A percentile compares a stretch with the other conserved stretches of the same genome.
Evolutionary conservation across 371 early-diverging fungal genomes (phyloP).

Genomic region (Syncephalastrum sp.): DNA sequence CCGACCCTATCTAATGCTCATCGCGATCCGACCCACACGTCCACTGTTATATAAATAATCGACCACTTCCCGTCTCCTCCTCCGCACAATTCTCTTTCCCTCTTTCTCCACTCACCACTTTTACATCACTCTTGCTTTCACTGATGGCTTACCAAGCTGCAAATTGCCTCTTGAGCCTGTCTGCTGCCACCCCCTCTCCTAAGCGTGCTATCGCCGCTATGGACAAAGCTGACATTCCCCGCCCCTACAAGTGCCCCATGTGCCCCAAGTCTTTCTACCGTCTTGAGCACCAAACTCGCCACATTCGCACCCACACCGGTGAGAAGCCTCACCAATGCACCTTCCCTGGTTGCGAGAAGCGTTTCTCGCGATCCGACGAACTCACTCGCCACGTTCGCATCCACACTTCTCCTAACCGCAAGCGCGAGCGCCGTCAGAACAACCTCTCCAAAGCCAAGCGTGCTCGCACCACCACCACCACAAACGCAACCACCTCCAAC

Average conservation of each 20-base stretch:
- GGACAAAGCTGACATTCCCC: constrained; percentile 46
- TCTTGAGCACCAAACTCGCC: constrained; percentile 72
- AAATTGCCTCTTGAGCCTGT: constrained; percentile 36
- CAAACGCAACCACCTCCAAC: constrained; percentile 19
- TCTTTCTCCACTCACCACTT: constrained; percentile 8
- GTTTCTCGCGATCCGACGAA: constrained; percentile 76
- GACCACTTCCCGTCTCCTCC: not conserved
- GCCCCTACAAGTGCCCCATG: constrained; percentile 66
- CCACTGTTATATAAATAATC: constrained; percentile 5
- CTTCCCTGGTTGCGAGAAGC: constrained; percentile 68
- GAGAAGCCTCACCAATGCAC: constrained; percentile 81
- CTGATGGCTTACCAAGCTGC: constrained; percentile 33
- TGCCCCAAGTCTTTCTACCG: constrained; percentile 67
- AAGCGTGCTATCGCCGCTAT: constrained; percentile 34
- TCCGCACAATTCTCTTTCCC: constrained; percentile 9
- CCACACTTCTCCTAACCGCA: constrained; percentile 51
- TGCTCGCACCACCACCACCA: constrained; percentile 17
- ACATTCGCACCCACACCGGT: constrained; percentile 82
- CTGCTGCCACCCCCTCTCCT: constrained; percentile 25
- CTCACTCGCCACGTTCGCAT: constrained; percentile 64
- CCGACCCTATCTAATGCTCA: not conserved
- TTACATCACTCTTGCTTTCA: not conserved
- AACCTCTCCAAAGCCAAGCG: constrained; percentile 9
- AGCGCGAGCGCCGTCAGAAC: constrained; percentile 12
- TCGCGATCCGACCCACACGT: not conserved